These are phyloP conservation scores for Sanghuangporus weigelae DNA, from an alignment of 1,284 basidiomycete genomes.

Conservation along the genomic window DNA sequence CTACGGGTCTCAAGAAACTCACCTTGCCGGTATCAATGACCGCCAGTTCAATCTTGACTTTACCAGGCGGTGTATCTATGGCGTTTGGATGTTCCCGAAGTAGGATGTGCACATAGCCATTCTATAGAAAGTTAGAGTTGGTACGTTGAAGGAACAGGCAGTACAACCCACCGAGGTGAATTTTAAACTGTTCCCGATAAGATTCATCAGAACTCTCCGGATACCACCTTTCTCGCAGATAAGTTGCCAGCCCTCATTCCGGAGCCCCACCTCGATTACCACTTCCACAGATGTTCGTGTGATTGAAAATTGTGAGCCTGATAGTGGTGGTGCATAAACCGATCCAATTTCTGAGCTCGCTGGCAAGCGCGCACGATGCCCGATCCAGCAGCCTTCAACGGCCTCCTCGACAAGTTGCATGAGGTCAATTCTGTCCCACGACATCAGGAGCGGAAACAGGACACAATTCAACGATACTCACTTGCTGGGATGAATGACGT, in stretches of 20 bases:
- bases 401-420: slow-evolving; percentile 92
- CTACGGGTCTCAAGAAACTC: slow-evolving; percentile 9
- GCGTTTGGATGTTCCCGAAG: slow-evolving; percentile 66
- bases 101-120: slow-evolving; percentile 85
- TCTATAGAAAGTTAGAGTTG: slow-evolving; percentile 34
- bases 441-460: not conserved
- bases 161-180: slow-evolving; percentile 64
- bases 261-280: slow-evolving; percentile 79
- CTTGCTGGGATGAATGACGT: slow-evolving; percentile 67
- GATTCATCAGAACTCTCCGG: slow-evolving; percentile 89
- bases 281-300: slow-evolving; percentile 65
- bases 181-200: slow-evolving; percentile 93
- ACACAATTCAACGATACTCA: slow-evolving; percentile 29
- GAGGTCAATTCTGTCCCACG: slow-evolving; percentile 64
- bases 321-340: slow-evolving; percentile 81
- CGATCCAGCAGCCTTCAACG: slow-evolving; percentile 93
- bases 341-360: slow-evolving; percentile 82
- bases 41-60: slow-evolving; percentile 76
- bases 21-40: slow-evolving; percentile 92
- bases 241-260: slow-evolving; percentile 79
- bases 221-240: slow-evolving; percentile 92
- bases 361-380: slow-evolving; percentile 76
- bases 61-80: slow-evolving; percentile 46
- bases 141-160: slow-evolving; percentile 1
- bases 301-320: slow-evolving; percentile 29